These are phyloP conservation scores for Lunasporangiospora selenospora DNA, from an alignment of 192 early-diverging fungal genomes.

Conservation along the genomic window DNA sequence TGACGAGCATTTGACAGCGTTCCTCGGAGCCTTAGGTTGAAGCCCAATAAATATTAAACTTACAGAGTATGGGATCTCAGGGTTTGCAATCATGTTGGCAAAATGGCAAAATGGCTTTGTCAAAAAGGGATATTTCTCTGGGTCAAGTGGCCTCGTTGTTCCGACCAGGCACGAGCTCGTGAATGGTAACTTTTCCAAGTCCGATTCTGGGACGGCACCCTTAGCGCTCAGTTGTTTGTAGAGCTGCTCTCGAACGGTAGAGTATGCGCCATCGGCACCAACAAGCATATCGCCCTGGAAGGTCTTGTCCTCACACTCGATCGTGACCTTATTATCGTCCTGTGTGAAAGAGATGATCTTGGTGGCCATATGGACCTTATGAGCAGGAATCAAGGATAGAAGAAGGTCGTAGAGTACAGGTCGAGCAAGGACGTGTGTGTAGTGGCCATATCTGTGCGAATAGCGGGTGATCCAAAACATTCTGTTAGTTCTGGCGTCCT, in stretches of 20 bases:
- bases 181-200: background rate
- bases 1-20: too few species aligned
- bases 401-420: background rate
- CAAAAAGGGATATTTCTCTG: background rate
- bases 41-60: too few species aligned
- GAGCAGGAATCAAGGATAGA: background rate
- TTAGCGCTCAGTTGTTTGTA: background rate
- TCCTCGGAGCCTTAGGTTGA: too few species aligned
- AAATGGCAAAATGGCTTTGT: background rate
- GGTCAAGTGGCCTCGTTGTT: background rate
- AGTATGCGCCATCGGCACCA: constrained; percentile 15
- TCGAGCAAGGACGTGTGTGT: background rate
- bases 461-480: background rate
- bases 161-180: constrained; percentile 1
- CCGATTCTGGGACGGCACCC: background rate
- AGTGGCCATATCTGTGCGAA: background rate
- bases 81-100: background rate
- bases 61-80: constrained; percentile 6
- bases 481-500: too few species aligned
- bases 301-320: constrained; percentile 9
- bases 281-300: constrained; percentile 9
- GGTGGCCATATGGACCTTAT: constrained; percentile 5
- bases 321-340: background rate
- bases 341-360: background rate
- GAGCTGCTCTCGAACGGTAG: background rate